Conservation (phyloP, 2,329 filamentous ascomycete species). For the Diplodia sapinea region DNA sequence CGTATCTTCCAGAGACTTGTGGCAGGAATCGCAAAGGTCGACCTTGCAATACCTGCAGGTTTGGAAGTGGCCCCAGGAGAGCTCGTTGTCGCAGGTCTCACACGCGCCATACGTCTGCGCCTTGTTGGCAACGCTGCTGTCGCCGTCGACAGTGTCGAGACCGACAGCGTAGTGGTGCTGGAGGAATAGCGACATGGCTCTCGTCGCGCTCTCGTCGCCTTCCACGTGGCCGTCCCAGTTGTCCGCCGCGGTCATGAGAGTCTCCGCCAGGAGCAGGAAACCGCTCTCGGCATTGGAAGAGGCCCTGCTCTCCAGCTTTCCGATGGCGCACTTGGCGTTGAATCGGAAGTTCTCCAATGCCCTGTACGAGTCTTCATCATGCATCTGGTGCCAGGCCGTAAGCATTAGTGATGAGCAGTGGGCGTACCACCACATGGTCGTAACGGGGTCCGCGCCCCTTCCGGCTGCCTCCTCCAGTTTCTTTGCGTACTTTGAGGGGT, state of each 20-base stretch:
- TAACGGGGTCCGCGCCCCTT: constrained; percentile 15
- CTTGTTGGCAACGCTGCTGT: neutral
- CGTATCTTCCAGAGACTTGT: constrained; percentile 19
- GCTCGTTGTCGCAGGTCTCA: constrained; percentile 22
- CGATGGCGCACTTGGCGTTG: constrained; percentile 20
- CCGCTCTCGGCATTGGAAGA: constrained; percentile 23
- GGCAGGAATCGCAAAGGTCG: constrained; percentile 25
- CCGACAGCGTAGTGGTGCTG: constrained; percentile 17
- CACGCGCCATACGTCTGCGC: constrained; percentile 23
- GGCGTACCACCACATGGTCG: constrained; percentile 24
- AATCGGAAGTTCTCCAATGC: constrained; percentile 26
- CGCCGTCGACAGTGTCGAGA: neutral
- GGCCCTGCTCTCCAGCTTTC: constrained; percentile 21
- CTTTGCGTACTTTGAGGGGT: constrained; percentile 14
- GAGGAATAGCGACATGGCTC: constrained; percentile 21
- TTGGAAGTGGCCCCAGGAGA: constrained; percentile 24
- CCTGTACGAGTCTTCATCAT: constrained; percentile 12
- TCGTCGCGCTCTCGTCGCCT: constrained; percentile 20
- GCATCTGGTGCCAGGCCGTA: constrained; percentile 23
- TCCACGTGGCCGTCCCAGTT: constrained; percentile 24
- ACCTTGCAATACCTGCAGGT: constrained; percentile 27
- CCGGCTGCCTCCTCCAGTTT: constrained; percentile 22
- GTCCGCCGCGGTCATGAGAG: constrained; percentile 25
- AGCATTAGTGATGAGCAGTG: constrained; percentile 28
- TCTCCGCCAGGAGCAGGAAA: constrained; percentile 25